Evolutionary conservation across 768 basidiomycete genomes (phyloP).

Genomic region (Hortiboletus flavorubellus): DNA sequence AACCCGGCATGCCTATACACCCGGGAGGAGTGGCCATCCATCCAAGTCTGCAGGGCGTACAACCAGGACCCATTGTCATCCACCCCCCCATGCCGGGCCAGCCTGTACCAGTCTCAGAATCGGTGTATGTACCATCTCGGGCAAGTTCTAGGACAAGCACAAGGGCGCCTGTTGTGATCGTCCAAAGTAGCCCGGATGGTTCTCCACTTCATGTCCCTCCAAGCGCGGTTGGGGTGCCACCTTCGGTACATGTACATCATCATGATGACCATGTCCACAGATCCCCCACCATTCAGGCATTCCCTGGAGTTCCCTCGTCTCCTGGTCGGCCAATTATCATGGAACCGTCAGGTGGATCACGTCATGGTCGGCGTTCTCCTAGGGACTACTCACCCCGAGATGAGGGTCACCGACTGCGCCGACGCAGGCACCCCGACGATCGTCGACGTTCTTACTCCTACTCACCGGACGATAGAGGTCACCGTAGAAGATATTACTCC

Average conservation of each 20-base stretch:
- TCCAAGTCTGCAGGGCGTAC: not conserved
- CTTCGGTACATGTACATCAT: conserved; percentile 7
- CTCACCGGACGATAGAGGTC: conserved; percentile 15
- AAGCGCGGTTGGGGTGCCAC: conserved; percentile 15
- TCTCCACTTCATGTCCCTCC: conserved; percentile 22
- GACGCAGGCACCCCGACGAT: not conserved
- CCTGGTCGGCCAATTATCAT: conserved; percentile 1
- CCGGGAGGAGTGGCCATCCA: not conserved
- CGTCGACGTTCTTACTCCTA: conserved; percentile 24
- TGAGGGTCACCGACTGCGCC: not conserved
- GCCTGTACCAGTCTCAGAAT: conserved; percentile 7
- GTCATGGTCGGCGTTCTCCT: conserved; percentile 8
- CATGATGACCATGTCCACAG: conserved; percentile 10
- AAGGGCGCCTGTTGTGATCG: conserved; percentile 15
- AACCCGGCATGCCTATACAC: conserved; percentile 1
- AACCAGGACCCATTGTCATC: conserved; percentile 14
- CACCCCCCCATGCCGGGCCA: conserved; percentile 9
- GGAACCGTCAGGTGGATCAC: not conserved
- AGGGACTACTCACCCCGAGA: conserved; percentile 1
- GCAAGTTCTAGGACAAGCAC: conserved; percentile 14
- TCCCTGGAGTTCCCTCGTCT: conserved; percentile 8
- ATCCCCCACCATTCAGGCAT: conserved; percentile 28
- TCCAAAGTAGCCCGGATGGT: conserved; percentile 14
- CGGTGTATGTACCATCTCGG: conserved; percentile 14
- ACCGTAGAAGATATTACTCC: conserved; percentile 5